phyloP scores from a whole-genome alignment of 345 rosid genomes.

The Eucalyptus globulus region DNA sequence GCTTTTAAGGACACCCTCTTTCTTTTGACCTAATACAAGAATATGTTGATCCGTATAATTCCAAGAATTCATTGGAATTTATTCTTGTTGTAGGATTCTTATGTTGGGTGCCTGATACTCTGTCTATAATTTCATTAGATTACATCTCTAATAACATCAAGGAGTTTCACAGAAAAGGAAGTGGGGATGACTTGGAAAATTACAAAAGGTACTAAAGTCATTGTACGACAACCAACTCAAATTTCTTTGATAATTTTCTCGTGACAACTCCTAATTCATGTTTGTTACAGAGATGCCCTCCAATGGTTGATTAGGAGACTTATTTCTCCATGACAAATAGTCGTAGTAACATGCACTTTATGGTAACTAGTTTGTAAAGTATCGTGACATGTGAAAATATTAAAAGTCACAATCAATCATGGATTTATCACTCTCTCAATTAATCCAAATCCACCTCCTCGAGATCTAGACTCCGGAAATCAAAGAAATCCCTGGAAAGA shows the following conservation, averaged over 20 bases:
- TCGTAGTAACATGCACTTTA: background rate
- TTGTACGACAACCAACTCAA: rapidly evolving
- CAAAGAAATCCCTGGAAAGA: background rate
- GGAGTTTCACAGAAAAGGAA: background rate
- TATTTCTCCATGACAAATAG: background rate
- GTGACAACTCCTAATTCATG: background rate
- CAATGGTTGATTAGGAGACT: background rate
- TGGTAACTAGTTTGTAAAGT: background rate
- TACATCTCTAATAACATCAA: no score
- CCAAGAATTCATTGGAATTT: background rate
- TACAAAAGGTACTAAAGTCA: no score
- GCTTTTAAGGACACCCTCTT: background rate
- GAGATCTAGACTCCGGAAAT: rapidly evolving
- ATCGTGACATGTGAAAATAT: background rate
- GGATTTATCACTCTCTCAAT: background rate
- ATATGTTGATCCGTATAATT: background rate
- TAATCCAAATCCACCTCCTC: background rate
- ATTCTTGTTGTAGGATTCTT: background rate
- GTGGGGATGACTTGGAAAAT: background rate
- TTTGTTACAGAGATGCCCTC: background rate
- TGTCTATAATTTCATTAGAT: background rate
- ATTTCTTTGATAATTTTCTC: background rate
- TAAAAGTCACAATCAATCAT: background rate
- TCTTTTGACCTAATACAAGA: background rate
- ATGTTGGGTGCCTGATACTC: background rate